A percentile compares a stretch with the other conserved stretches of the same genome.
Evolutionary conservation across 2,329 filamentous ascomycete genomes (phyloP).

Genomic region (Scedosporium minutisporum): DNA sequence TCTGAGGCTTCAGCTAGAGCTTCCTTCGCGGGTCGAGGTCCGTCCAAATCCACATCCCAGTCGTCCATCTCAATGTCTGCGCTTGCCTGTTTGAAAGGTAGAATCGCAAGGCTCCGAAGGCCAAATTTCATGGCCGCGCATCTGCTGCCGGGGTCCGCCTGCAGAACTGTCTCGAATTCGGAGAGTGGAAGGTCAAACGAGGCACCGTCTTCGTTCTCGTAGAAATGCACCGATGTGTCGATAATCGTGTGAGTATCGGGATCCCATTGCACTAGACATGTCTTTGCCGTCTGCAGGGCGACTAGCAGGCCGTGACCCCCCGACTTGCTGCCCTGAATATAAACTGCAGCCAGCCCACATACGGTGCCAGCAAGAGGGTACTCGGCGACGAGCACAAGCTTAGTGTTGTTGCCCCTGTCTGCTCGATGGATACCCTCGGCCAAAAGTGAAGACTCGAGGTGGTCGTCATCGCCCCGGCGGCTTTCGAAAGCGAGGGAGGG

Average conservation of each 20-base stretch:
- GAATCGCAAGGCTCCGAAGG: slow-evolving; percentile 75
- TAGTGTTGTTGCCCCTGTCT: slow-evolving; percentile 58
- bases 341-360: slow-evolving; percentile 71
- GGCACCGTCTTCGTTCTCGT: slow-evolving; percentile 84
- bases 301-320: slow-evolving; percentile 78
- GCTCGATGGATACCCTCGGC: slow-evolving; percentile 53
- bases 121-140: slow-evolving; percentile 95
- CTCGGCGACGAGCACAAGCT: slow-evolving; percentile 77
- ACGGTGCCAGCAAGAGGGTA: slow-evolving; percentile 77
- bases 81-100: slow-evolving; percentile 72
- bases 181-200: slow-evolving; percentile 73
- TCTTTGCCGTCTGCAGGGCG: slow-evolving; percentile 81
- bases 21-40: slow-evolving; percentile 45
- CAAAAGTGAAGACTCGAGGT: slow-evolving; percentile 57
- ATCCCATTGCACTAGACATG: slow-evolving; percentile 92
- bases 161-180: slow-evolving; percentile 70
- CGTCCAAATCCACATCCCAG: slow-evolving; percentile 76
- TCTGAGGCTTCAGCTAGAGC: slow-evolving; percentile 22
- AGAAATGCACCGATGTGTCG: slow-evolving; percentile 94
- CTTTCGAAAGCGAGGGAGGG: slow-evolving; percentile 36
- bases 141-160: slow-evolving; percentile 81
- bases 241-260: slow-evolving; percentile 66
- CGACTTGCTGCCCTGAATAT: slow-evolving; percentile 60
- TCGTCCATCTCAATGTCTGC: slow-evolving; percentile 88
- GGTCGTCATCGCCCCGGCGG: slow-evolving; percentile 50